Evolutionary conservation across 2,329 filamentous ascomycete genomes (phyloP).

Genomic region (Juglanconis juglandina): DNA sequence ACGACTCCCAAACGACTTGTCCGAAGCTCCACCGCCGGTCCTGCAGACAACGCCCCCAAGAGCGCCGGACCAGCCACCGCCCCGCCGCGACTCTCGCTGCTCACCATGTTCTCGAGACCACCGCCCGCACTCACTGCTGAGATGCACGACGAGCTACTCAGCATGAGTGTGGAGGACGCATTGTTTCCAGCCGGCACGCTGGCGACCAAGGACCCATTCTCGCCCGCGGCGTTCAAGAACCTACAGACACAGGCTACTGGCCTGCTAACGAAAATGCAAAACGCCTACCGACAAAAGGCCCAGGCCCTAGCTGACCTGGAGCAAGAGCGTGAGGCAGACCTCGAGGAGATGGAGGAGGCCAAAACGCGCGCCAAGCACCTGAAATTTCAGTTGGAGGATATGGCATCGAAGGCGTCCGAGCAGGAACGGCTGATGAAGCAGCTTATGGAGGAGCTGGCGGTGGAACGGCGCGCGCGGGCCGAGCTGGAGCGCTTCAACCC

Average conservation of each 20-base stretch:
- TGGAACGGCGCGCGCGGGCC: conserved; percentile 45
- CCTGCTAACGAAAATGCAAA: conserved; percentile 54
- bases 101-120: conserved; percentile 23
- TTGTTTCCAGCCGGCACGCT: conserved; percentile 48
- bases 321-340: conserved; percentile 50
- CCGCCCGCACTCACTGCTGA: conserved; percentile 20
- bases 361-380: conserved; percentile 51
- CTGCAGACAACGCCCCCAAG: conserved; percentile 11
- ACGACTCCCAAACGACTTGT: conserved; percentile 30
- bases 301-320: conserved; percentile 47
- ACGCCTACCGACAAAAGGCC: conserved; percentile 54
- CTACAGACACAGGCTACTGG: conserved; percentile 56
- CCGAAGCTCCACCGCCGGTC: conserved; percentile 24
- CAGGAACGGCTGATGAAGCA: conserved; percentile 48
- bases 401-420: conserved; percentile 51
- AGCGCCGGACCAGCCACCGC: conserved; percentile 8
- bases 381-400: conserved; percentile 58
- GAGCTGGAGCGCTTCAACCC: conserved; percentile 32
- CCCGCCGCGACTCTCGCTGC: conserved; percentile 29
- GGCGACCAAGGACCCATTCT: conserved; percentile 48
- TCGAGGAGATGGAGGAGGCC: conserved; percentile 55
- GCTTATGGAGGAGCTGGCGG: conserved; percentile 43
- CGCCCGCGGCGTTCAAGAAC: conserved; percentile 58
- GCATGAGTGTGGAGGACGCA: conserved; percentile 51
- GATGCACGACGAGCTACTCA: conserved; percentile 51